Base-by-base conservation (phyloP, 257 asterid genomes). In the Ballota nigra region DNA sequence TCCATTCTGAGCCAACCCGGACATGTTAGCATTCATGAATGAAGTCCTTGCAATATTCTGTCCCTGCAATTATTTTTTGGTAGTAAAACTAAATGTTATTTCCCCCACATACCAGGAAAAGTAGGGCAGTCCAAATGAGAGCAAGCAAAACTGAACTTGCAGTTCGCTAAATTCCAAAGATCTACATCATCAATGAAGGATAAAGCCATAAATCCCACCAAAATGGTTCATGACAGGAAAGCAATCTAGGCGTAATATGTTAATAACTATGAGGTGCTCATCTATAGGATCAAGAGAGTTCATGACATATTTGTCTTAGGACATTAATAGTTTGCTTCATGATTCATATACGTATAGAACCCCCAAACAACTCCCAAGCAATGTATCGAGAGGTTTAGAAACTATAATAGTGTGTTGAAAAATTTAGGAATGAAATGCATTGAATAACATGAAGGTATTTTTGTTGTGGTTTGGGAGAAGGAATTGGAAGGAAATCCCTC, bases 1-100 rank as follows among this genome's bases (percentile, higher is more conserved):
- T 66, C 95, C 98, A 81, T 89, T 92, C 84, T 89, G 99, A 77
- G 89, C 79, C 82, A 88, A 75, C 62, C 92, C 89, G 62, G 96
- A 81, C 53, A 88, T 74, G 73, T 85, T 96, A 65, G 84, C 77
- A 65, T 81, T 91, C 87, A 86, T 82, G 74, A 85, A 89, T 58
- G 98, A 83, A n/a, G 92, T 62, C 85, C 95, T 83, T 29, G 88
- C 68, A 19, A 91, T 82, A 77, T 81, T 88, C 79, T 88, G 96
- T 6, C 85, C 90, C 94, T 92, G 96, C 59, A 85, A 1, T 26
- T 5, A 47, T 0, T 26, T 56, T 53, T 53, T 53, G 60, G 63
- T 24, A 2, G 28, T 31, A 33, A 61, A 31, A 61, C 22, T 18
- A 7, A 49, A 70, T 66, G 78, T 76, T 77, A 80, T 63, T 80